Conservation (phyloP, 768 basidiomycete genomes). For the Tulasnella sp. region DNA sequence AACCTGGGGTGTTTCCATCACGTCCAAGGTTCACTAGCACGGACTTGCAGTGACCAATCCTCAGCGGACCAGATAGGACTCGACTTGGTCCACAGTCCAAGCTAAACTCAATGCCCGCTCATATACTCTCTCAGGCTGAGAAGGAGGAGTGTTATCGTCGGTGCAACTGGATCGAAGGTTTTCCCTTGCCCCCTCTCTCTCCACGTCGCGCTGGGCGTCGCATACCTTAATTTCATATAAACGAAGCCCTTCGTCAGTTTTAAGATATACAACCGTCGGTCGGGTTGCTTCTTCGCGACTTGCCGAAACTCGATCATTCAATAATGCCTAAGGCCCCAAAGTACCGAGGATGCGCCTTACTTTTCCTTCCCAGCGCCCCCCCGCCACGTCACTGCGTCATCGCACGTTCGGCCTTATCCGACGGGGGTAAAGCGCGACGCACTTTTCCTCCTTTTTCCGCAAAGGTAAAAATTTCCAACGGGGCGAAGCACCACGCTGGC, state of each 20-base stretch:
- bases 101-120: not conserved
- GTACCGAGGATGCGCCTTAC: not conserved
- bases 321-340: not conserved
- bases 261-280: not conserved
- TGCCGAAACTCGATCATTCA: not conserved
- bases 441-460: not conserved
- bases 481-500: slow-evolving; percentile 1
- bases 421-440: not conserved
- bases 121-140: not conserved
- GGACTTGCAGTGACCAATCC: not conserved
- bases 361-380: not conserved
- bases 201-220: not conserved
- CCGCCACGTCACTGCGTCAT: not conserved
- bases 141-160: not conserved
- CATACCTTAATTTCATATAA: not conserved
- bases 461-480: not conserved
- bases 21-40: not conserved
- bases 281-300: not conserved
- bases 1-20: not conserved
- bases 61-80: not conserved
- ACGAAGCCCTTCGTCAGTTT: not conserved
- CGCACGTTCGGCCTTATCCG: not conserved
- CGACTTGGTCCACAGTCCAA: not conserved
- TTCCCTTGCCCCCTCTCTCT: not conserved
- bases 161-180: not conserved